Conservation (phyloP, 139 green algal genomes). For the Spirogloea muscicola region DNA sequence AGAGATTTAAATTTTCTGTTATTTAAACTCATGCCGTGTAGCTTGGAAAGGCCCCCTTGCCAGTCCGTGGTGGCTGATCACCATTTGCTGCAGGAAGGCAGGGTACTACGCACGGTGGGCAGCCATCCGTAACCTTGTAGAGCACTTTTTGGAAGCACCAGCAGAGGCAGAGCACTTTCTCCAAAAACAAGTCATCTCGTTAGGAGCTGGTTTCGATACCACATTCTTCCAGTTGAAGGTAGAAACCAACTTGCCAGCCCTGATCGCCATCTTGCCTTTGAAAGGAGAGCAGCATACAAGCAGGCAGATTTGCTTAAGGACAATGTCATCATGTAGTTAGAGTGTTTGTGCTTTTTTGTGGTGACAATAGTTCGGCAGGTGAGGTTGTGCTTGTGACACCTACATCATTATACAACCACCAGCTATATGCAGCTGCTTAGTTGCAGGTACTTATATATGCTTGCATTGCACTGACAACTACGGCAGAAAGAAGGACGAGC, state of each 20-base stretch:
- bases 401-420: too few species aligned
- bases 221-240: conserved; percentile 45
- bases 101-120: conserved; percentile 51
- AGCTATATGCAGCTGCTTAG: neutral
- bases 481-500: conserved; percentile 21
- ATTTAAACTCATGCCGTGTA: too few species aligned
- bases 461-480: neutral
- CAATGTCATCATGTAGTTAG: too few species aligned
- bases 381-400: neutral
- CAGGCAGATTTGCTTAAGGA: too few species aligned
- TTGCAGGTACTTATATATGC: neutral
- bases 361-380: too few species aligned
- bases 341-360: too few species aligned
- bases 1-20: too few species aligned
- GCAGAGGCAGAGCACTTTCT: neutral
- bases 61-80: too few species aligned
- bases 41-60: too few species aligned
- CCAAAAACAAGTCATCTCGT: conserved; percentile 41
- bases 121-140: conserved; percentile 38
- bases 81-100: conserved; percentile 1
- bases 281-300: too few species aligned
- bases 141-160: conserved; percentile 39
- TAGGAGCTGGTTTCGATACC: conserved; percentile 50
- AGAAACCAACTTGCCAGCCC: neutral
- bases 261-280: neutral